Conservation (phyloP, 164 flowering plant species). For the Amborella trichopoda region DNA sequence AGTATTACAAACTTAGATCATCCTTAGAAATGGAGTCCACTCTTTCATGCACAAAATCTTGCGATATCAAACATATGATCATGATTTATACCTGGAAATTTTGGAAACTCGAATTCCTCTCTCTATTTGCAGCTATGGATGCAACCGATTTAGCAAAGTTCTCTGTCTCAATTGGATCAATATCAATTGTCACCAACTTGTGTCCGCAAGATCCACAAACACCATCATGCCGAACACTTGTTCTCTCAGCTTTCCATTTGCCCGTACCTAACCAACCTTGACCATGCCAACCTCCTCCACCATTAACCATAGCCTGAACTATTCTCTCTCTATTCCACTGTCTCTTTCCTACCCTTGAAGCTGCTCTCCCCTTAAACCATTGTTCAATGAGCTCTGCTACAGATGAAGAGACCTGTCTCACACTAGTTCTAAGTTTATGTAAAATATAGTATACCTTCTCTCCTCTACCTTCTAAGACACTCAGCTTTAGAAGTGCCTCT, state of each 20-base stretch:
- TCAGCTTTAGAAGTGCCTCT: constrained; percentile 48
- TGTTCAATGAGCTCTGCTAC: constrained; percentile 51
- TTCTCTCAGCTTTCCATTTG: constrained; percentile 40
- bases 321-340: constrained; percentile 42
- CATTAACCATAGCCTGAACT: constrained; percentile 36
- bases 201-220: constrained; percentile 60
- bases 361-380: constrained; percentile 56
- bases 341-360: constrained; percentile 56
- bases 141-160: constrained; percentile 74
- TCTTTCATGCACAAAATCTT: too few relatives aligned
- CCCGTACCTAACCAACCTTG: constrained; percentile 87
- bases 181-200: constrained; percentile 59
- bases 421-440: constrained; percentile 62
- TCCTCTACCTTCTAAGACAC: constrained; percentile 38
- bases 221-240: constrained; percentile 50
- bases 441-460: constrained; percentile 69
- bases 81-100: constrained; percentile 61
- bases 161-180: constrained; percentile 73
- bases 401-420: constrained; percentile 52
- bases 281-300: constrained; percentile 97
- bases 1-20: too few relatives aligned
- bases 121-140: constrained; percentile 55
- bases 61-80: too few relatives aligned
- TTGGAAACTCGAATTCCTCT: constrained; percentile 55
- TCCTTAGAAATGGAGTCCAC: too few relatives aligned